phyloP scores from a whole-genome alignment of 2,329 filamentous ascomycete genomes.

The Ceratocystiopsis minuta region DNA sequence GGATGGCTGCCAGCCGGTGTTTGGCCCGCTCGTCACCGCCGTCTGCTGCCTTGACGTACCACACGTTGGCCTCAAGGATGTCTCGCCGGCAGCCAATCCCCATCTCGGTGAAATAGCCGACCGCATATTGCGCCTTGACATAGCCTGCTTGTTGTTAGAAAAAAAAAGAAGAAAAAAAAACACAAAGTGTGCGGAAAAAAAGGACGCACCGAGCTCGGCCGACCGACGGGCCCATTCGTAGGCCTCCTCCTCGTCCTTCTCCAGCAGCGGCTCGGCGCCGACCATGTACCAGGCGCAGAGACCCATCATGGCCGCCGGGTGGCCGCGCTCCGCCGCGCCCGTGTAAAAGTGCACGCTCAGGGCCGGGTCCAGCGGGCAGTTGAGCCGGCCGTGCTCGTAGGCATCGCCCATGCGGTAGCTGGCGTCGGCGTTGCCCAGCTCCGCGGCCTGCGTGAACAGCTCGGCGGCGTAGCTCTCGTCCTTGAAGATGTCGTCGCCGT shows the following conservation, averaged over 20 bases:
- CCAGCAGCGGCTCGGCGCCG: conserved; percentile 75
- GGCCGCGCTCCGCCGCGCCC: conserved; percentile 66
- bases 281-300: conserved; percentile 98
- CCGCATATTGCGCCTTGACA: conserved; percentile 72
- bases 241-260: conserved; percentile 89
- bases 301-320: conserved; percentile 89
- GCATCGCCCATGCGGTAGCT: conserved; percentile 84
- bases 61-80: conserved; percentile 90
- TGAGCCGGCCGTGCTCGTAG: conserved; percentile 80
- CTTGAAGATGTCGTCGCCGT: conserved; percentile 81
- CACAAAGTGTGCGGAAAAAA: neutral
- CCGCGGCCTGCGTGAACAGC: conserved; percentile 83
- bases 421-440: conserved; percentile 74
- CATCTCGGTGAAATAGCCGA: conserved; percentile 97
- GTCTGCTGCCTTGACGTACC: conserved; percentile 93
- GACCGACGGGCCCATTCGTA: conserved; percentile 89
- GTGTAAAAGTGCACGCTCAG: conserved; percentile 97
- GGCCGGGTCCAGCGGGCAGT: conserved; percentile 77
- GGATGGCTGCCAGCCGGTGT: conserved; percentile 70
- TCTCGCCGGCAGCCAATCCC: conserved; percentile 90
- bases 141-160: conserved; percentile 26
- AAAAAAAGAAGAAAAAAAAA: neutral
- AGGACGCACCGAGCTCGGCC: conserved; percentile 57
- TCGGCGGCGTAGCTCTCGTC: conserved; percentile 84
- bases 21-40: conserved; percentile 80